A percentile compares a stretch with the other conserved stretches of the same genome.
These are phyloP conservation scores for Sugiyamaella valdiviana DNA, from an alignment of 805 yeast species.

Conservation along the genomic window DNA sequence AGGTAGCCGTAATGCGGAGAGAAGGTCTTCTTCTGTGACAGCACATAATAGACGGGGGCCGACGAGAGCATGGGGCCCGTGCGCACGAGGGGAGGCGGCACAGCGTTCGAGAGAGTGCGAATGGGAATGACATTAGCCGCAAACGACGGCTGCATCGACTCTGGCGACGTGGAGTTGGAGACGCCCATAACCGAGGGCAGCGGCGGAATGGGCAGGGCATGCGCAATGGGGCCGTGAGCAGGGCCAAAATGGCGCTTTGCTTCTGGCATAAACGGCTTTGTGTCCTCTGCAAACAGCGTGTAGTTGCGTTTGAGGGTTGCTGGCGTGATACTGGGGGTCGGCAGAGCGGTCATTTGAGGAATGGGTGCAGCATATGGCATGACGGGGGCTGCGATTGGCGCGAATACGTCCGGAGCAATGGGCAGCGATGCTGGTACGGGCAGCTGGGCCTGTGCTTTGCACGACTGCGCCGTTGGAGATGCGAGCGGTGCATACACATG, in stretches of 20 bases:
- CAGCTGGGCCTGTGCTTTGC: too few relatives aligned
- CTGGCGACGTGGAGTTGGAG: neutral
- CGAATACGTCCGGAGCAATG: too few relatives aligned
- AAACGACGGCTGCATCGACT: neutral
- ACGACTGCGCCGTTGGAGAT: too few relatives aligned
- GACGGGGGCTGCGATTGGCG: too few relatives aligned
- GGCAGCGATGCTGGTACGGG: neutral
- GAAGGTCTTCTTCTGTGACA: constrained; percentile 12
- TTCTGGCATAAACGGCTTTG: neutral
- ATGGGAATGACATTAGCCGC: neutral
- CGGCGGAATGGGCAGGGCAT: neutral
- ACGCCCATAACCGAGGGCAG: neutral
- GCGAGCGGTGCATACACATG: too few relatives aligned
- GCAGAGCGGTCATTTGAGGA: too few relatives aligned
- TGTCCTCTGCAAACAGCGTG: neutral
- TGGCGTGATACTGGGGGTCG: neutral
- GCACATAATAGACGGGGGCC: constrained; percentile 12
- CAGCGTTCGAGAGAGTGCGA: neutral
- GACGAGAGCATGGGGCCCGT: constrained; percentile 1
- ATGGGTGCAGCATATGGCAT: too few relatives aligned
- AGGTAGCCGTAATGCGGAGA: constrained; percentile 15
- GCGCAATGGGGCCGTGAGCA: neutral
- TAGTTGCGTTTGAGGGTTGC: neutral
- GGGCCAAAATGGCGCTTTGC: neutral
- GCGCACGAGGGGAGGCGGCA: neutral